Conservation (phyloP, 192 early-diverging fungal genomes). For the Helicostylum pulchrum region DNA sequence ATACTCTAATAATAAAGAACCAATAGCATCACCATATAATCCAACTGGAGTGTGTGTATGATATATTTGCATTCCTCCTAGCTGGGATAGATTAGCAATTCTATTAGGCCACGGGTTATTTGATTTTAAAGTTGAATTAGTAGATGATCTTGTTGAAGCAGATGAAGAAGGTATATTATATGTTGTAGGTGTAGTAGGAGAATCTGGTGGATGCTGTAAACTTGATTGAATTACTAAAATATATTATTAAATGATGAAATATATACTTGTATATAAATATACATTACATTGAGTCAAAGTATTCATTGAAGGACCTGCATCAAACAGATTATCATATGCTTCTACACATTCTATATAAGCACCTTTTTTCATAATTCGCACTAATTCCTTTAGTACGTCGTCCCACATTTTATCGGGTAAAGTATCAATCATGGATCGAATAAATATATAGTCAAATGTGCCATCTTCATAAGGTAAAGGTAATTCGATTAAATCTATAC, state of each 20-base stretch:
- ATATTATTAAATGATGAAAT: background rate
- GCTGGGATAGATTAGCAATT: constrained; percentile 9
- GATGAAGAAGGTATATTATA: background rate
- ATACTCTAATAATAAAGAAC: constrained; percentile 20
- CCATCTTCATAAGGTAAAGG: constrained; percentile 22
- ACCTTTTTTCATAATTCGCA: constrained; percentile 27
- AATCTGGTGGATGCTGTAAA: no score
- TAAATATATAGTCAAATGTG: constrained; percentile 26
- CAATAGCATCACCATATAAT: constrained; percentile 16
- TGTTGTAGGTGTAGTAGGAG: no score
- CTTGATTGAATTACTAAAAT: background rate
- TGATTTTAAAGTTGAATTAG: background rate
- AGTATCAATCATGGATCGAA: constrained; percentile 20
- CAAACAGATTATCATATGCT: constrained; percentile 22
- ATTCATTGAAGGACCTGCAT: constrained; percentile 24
- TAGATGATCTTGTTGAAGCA: background rate
- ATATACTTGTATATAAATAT: background rate
- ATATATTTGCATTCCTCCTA: constrained; percentile 19
- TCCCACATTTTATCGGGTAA: constrained; percentile 25
- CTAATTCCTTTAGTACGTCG: constrained; percentile 8
- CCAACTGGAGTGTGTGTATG: constrained; percentile 26
- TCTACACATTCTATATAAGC: constrained; percentile 26
- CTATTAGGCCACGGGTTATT: constrained; percentile 27
- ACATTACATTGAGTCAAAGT: constrained; percentile 14
- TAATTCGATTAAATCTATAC: constrained; percentile 8